A percentile compares a stretch with the other conserved stretches of the same genome.
Conservation (phyloP, 805 yeast genomes). For the Middelhovenomyces tepae region DNA sequence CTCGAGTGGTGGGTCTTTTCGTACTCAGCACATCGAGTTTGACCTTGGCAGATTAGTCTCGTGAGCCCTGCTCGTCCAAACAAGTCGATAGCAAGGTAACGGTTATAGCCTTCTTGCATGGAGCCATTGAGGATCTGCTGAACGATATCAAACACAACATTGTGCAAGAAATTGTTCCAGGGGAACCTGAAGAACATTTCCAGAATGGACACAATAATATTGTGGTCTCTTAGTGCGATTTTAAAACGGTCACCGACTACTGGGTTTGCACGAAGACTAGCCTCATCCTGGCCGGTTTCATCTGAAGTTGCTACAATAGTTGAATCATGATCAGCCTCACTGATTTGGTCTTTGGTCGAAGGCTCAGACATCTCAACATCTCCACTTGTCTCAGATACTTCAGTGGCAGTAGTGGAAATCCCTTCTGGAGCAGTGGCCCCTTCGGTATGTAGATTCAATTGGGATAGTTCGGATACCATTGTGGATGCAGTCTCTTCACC, state of each 20-base stretch:
- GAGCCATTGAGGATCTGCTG: constrained; percentile 91
- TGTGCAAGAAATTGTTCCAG: constrained; percentile 96
- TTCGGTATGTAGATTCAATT: neutral
- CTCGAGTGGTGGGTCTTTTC: constrained; percentile 55
- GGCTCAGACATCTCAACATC: constrained; percentile 3
- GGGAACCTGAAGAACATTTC: constrained; percentile 75
- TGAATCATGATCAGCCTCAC: constrained; percentile 10
- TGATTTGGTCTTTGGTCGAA: constrained; percentile 3
- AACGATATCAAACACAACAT: constrained; percentile 91
- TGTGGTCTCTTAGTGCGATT: constrained; percentile 68
- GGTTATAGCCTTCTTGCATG: constrained; percentile 77
- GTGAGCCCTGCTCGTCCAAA: constrained; percentile 58
- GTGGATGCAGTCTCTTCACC: no score
- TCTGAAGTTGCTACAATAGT: neutral
- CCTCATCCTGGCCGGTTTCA: constrained; percentile 26
- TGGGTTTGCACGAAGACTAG: constrained; percentile 43
- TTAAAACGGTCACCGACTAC: constrained; percentile 85
- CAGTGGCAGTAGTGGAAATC: neutral
- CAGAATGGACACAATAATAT: constrained; percentile 58
- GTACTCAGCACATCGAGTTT: constrained; percentile 46
- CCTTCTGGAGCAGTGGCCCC: neutral
- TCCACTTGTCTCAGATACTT: neutral
- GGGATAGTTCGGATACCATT: no score
- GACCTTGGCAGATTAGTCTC: constrained; percentile 53
- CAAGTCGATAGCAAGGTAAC: constrained; percentile 61